Base-by-base conservation (phyloP, 345 rosid genomes). In the Toxicodendron radicans region DNA sequence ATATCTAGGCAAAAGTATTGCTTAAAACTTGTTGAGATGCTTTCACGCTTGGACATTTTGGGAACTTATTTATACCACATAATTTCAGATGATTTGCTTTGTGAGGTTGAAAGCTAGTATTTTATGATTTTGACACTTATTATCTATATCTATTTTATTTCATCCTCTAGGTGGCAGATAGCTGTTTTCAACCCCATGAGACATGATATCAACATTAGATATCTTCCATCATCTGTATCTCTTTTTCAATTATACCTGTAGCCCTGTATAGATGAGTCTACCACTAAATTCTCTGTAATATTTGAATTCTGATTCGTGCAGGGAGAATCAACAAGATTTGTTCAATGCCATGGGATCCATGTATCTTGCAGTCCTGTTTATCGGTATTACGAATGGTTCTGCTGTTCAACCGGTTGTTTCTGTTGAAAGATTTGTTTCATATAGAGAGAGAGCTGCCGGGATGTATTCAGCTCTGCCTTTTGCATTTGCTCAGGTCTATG, bases 331-430 rank as follows among this genome's bases (percentile, higher is more conserved):
- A 73, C 96, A 91, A 82, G 94, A 95, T 67, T 74, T 95, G 67
- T 88, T 87, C 79, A 95, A 95, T 68, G 94, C 99, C 63, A 87
- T 93, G 97, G 99, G 98, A 79, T 93, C 99, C 4, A 81, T 95
- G 97, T 95, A 95, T 33, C 89, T 89, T 3, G 98, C 98, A 1
- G 89, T 93, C 57, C 84, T 93, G 73, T 95, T 95, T 84, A 89
- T 95, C 68, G 98, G 99, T 66, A 85, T 91, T 58, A 90, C 99
- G 21, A 95, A 95, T 27, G 99, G 87, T n/a, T 70, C 91, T 2
- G 94, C 99, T 18, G 99, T 89, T n/a, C 99, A 95, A 73, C 98
- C 99, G 2, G 98, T 95, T 70, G 98, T 95, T 70, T 95, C 98
- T 67, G 72, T 93, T 11, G 99, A 95, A 83, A 87, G 98, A 84